phyloP scores from a whole-genome alignment of 441 rosid species.

The Corymbia calophylla region DNA sequence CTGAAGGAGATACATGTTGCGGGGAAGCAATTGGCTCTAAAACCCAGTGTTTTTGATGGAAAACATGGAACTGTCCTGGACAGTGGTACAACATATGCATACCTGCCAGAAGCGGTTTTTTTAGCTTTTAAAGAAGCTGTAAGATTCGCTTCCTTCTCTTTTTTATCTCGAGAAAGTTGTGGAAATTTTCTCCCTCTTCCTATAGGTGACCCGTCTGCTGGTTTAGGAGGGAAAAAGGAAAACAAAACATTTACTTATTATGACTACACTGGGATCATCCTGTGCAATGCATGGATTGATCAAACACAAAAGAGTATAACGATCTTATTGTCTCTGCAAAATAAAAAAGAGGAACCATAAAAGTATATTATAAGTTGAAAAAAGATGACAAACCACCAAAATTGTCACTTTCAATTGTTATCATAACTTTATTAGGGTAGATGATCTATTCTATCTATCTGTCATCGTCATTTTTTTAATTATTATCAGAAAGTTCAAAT shows the following conservation, averaged over 20 bases:
- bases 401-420: not conserved
- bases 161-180: not conserved
- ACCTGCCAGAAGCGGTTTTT: slow-evolving; percentile 80
- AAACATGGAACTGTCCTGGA: slow-evolving; percentile 76
- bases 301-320: not conserved
- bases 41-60: slow-evolving; percentile 61
- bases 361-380: not conserved
- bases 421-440: not conserved
- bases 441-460: not conserved
- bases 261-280: not conserved
- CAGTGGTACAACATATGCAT: slow-evolving; percentile 91
- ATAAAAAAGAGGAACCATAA: not conserved
- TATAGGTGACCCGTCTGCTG: not conserved
- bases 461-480: not conserved
- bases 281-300: not conserved
- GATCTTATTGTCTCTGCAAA: not conserved
- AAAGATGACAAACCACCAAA: not conserved
- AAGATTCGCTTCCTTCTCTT: slow-evolving; percentile 16
- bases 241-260: not conserved
- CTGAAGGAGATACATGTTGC: slow-evolving; percentile 88
- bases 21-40: slow-evolving; percentile 64
- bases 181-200: not conserved
- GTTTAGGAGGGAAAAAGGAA: not conserved
- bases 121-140: slow-evolving; percentile 71
- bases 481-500: not conserved